phyloP scores from a whole-genome alignment of 2,329 filamentous ascomycete species.

The Graphium sp. region DNA sequence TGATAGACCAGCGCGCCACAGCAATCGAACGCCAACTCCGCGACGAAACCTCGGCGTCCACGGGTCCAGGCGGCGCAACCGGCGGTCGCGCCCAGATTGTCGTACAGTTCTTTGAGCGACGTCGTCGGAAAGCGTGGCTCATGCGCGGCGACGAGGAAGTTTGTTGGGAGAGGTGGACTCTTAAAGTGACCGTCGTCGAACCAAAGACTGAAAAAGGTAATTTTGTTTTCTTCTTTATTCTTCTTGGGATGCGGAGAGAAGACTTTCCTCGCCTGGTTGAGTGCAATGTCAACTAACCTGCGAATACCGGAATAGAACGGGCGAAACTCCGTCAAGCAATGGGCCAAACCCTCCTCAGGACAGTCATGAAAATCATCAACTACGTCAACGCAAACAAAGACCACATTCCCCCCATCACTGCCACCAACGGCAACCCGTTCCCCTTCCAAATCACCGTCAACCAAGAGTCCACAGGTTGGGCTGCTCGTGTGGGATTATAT shows the following conservation, averaged over 20 bases:
- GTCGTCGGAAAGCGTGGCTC: slow-evolving; percentile 64
- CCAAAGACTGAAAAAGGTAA: slow-evolving; percentile 75
- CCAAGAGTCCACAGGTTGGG: slow-evolving; percentile 65
- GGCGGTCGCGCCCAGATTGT: slow-evolving; percentile 59
- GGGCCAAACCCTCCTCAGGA: slow-evolving; percentile 75
- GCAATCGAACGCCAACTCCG: slow-evolving; percentile 65
- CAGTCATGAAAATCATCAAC: slow-evolving; percentile 77
- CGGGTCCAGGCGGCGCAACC: slow-evolving; percentile 5
- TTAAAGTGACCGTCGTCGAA: slow-evolving; percentile 85
- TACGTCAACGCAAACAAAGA: slow-evolving; percentile 81
- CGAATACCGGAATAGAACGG: slow-evolving; percentile 38
- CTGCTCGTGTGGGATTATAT: slow-evolving; percentile 62
- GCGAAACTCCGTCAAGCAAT: slow-evolving; percentile 80
- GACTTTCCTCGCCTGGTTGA: slow-evolving; percentile 1
- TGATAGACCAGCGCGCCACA: slow-evolving; percentile 77
- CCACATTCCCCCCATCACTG: slow-evolving; percentile 94
- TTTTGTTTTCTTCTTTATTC: slow-evolving; percentile 11
- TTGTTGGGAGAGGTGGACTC: slow-evolving; percentile 91
- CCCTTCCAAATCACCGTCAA: slow-evolving; percentile 87
- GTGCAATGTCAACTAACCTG: too few species aligned
- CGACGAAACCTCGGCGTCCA: slow-evolving; percentile 18
- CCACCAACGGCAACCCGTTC: slow-evolving; percentile 84
- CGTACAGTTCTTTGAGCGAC: slow-evolving; percentile 92
- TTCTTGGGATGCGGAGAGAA: neutral
- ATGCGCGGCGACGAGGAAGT: slow-evolving; percentile 78